Evolutionary conservation across 2,329 filamentous ascomycete species (phyloP).

Genomic region (Albophoma yamanashiensis): DNA sequence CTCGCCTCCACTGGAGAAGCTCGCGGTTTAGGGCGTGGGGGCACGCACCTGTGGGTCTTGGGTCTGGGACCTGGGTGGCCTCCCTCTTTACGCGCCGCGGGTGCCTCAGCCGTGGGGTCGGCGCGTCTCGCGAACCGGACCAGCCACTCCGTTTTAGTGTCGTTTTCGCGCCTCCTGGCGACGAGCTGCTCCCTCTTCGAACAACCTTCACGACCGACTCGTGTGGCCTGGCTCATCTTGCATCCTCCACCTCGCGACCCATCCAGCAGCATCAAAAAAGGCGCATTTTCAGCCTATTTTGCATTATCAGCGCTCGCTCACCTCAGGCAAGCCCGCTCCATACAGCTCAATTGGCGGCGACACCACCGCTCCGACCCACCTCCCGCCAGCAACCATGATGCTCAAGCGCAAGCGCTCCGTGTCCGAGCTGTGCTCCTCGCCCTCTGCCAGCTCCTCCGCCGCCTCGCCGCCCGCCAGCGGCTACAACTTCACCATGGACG

Average conservation of each 20-base stretch:
- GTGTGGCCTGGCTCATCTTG: neutral
- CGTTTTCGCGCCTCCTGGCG: neutral
- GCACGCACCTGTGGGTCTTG: too few relatives aligned
- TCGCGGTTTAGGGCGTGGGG: neutral
- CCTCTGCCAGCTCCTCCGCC: constrained; percentile 26
- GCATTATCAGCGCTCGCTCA: neutral
- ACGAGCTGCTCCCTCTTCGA: neutral
- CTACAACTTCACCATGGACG: constrained; percentile 19
- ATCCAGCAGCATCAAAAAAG: neutral
- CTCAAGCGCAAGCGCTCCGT: constrained; percentile 56
- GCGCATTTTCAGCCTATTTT: neutral
- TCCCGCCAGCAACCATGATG: constrained; percentile 26
- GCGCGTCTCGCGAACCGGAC: neutral
- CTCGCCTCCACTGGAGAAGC: neutral
- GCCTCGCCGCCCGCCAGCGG: constrained; percentile 23
- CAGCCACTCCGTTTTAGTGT: neutral
- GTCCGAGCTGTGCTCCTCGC: constrained; percentile 41
- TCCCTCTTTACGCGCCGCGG: neutral
- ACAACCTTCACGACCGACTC: neutral
- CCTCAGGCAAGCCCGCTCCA: neutral
- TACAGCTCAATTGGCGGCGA: neutral
- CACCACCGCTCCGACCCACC: neutral
- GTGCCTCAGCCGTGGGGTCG: neutral
- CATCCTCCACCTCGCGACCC: neutral
- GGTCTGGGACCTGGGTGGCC: too few relatives aligned